These are phyloP conservation scores for Saccharomyces eubayanus DNA, from an alignment of 805 yeast species.

Conservation along the genomic window DNA sequence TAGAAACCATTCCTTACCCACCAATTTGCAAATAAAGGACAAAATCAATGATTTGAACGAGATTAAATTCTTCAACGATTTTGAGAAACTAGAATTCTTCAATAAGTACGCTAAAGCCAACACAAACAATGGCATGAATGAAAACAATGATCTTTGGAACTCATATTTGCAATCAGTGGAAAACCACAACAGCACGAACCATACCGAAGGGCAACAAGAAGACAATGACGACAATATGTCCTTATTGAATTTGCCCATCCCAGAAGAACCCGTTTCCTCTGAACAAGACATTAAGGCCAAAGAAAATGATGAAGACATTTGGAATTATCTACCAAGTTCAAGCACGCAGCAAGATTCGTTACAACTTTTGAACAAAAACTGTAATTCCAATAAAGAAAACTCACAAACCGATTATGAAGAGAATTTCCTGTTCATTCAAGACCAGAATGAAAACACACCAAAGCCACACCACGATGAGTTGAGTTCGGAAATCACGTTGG, in stretches of 20 bases:
- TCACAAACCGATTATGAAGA: background rate
- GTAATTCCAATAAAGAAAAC: background rate
- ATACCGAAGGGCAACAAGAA: background rate
- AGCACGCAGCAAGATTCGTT: background rate
- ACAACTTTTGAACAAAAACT: background rate
- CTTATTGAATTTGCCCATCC: background rate
- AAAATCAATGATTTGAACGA: conserved; percentile 4
- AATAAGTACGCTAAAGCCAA: conserved; percentile 9
- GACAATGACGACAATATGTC: background rate
- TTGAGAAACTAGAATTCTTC: conserved; percentile 18
- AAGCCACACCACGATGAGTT: background rate
- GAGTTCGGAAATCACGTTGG: background rate
- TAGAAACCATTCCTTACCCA: background rate
- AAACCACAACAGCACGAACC: background rate
- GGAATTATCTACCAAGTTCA: background rate
- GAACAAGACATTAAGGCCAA: background rate
- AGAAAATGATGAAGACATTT: background rate
- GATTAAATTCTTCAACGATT: conserved; percentile 16
- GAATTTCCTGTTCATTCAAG: background rate
- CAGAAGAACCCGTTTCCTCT: background rate
- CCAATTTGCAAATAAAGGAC: background rate
- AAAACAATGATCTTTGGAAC: background rate
- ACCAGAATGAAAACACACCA: background rate
- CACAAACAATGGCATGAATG: background rate
- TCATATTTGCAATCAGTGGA: background rate